Base-by-base conservation (phyloP, 768 basidiomycete species). In the Tulasnella calospora region DNA sequence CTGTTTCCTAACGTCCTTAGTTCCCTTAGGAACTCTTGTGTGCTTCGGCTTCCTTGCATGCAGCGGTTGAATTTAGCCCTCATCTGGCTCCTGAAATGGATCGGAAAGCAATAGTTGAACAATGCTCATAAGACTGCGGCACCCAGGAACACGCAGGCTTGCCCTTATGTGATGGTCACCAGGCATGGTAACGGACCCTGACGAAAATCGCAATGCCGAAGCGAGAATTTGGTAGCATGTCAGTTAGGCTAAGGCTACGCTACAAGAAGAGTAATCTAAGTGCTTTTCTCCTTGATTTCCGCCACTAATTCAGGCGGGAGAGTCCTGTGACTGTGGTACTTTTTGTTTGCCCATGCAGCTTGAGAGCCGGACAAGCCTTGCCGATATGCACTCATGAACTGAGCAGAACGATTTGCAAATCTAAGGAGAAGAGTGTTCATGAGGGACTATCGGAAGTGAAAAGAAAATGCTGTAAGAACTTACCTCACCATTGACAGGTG, bases 311-410 rank as follows among this genome's bases (percentile, higher is more conserved):
- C 51, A 55, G 51, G 51, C 3, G 51, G 51, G 51, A 55, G 51
- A 19, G 51, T 69, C 30, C 82, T 41, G 74, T 84, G 83, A 27
- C 83, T 82, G 27, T 79, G 78, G 73, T 82, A 83, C 69, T 40
- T 40, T 10, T 40, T 40, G 38, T 40, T 40, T 79, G 80, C 67
- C 80, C 81, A 8, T 73, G 71, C 13, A 76, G 81, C 83, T 82
- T 83, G 8, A 6, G 51, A 55, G 9, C 83, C 82, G 46, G 35
- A 78, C 4, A 84, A 76, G 4, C 82, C 81, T 30, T 82, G 74
- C 2, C 46, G 51, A 77, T 84, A 84, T 33, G 80, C 83, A 74
- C 83, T 80, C 61, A 81, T 82, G 76, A 82, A 83, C 1, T 81
- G 61, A 2, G 55, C 38, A 15, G 84, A 81, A 23, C 81, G 71